phyloP scores from a whole-genome alignment of 1,139 yeast species.

The Suhomyces yuchorum region DNA sequence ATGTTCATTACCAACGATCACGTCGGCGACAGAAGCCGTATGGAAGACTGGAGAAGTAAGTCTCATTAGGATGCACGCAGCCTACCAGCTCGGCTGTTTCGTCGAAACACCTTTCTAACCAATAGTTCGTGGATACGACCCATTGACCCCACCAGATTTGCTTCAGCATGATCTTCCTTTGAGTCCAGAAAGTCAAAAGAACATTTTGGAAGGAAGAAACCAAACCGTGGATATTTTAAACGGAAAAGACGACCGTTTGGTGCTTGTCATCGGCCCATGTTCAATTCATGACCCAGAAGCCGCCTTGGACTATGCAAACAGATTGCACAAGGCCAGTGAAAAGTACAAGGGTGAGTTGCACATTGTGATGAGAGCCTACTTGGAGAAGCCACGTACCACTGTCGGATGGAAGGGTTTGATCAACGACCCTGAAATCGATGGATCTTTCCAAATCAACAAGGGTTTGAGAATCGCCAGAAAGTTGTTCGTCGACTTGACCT shows the following conservation, averaged over 20 bases:
- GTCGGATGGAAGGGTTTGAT: conserved; percentile 99
- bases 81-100: background rate
- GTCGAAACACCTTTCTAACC: conserved; percentile 11
- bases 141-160: conserved; percentile 91
- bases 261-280: conserved; percentile 93
- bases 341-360: conserved; percentile 72
- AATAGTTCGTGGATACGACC: conserved; percentile 72
- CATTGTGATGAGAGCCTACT: conserved; percentile 94
- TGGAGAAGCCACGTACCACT: conserved; percentile 97
- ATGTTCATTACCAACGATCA: conserved; percentile 86
- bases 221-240: conserved; percentile 68
- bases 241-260: conserved; percentile 78
- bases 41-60: conserved; percentile 90
- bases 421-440: conserved; percentile 96
- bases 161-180: conserved; percentile 88
- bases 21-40: conserved; percentile 76
- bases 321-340: conserved; percentile 60
- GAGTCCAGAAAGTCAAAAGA: conserved; percentile 56
- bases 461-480: conserved; percentile 89
- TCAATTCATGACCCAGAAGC: conserved; percentile 94
- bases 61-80: conserved; percentile 13
- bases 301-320: conserved; percentile 82
- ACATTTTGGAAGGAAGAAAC: conserved; percentile 74
- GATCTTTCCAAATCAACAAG: conserved; percentile 90
- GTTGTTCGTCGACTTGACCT: conserved; percentile 79